phyloP scores from a whole-genome alignment of 495 filamentous ascomycete species.

The Daldinia caldariorum region DNA sequence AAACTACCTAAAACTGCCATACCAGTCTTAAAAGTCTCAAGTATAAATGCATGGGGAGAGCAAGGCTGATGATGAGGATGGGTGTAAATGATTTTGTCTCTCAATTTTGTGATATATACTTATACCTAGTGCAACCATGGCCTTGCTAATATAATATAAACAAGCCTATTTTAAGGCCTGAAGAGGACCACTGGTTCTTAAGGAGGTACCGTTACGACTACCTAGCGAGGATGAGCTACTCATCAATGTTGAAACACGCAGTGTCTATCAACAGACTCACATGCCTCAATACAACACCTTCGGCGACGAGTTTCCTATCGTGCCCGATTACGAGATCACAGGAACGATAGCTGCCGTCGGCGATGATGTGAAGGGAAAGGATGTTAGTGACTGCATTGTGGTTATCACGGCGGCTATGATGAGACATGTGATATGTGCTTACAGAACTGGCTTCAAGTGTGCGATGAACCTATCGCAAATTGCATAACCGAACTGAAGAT shows the following conservation, averaged over 20 bases:
- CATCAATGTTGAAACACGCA: constrained; percentile 58
- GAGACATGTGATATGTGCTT: constrained; percentile 57
- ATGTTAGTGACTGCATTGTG: constrained; percentile 57
- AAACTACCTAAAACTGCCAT: background rate
- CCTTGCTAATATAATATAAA: constrained; percentile 53
- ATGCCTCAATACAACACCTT: constrained; percentile 49
- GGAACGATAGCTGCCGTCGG: constrained; percentile 60
- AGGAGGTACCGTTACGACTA: constrained; percentile 44
- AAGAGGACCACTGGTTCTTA: constrained; percentile 44
- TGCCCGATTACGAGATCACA: constrained; percentile 62
- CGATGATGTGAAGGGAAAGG: constrained; percentile 54
- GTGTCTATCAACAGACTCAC: constrained; percentile 54
- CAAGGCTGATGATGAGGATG: background rate
- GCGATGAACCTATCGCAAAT: constrained; percentile 59
- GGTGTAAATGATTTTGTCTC: constrained; percentile 18
- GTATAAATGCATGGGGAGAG: background rate
- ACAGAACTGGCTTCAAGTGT: constrained; percentile 62
- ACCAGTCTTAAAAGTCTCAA: background rate
- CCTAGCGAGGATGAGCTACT: constrained; percentile 50
- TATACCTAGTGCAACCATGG: constrained; percentile 49
- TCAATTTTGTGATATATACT: constrained; percentile 38
- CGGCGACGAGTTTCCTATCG: constrained; percentile 57
- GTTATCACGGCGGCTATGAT: constrained; percentile 59
- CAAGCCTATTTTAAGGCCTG: constrained; percentile 49
- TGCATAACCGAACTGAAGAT: constrained; percentile 64